A percentile compares a stretch with the other conserved stretches of the same genome.
Conservation (phyloP, 1,284 basidiomycete species). For the Rhodotorula sp. region DNA sequence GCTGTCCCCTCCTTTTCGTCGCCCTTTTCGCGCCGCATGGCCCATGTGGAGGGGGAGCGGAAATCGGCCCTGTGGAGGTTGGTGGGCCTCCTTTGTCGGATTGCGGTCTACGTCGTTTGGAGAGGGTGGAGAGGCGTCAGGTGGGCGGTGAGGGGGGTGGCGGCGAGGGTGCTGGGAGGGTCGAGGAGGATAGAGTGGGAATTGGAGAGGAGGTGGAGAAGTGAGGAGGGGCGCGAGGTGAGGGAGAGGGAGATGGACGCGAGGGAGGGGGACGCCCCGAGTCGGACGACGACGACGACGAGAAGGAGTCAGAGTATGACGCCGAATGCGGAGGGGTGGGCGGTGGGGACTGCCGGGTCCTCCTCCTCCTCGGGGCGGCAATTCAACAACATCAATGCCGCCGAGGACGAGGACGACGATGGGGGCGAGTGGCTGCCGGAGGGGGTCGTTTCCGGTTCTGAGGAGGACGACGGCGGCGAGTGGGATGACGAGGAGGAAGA, state of each 20-base stretch:
- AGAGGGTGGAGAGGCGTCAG: not conserved
- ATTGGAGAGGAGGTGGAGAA: not conserved
- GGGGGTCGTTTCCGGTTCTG: not conserved
- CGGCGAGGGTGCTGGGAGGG: not conserved
- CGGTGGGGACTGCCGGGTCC: not conserved
- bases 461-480: constrained; percentile 3
- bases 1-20: not conserved
- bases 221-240: not conserved
- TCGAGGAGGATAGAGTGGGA: constrained; percentile 9
- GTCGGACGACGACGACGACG: too few relatives aligned
- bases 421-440: not conserved
- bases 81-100: not conserved
- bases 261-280: not conserved
- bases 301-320: too few relatives aligned
- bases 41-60: constrained; percentile 9
- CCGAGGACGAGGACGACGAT: not conserved
- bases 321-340: not conserved
- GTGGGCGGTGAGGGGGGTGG: not conserved
- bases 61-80: constrained; percentile 5
- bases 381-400: too few relatives aligned
- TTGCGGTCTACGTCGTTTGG: not conserved
- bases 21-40: not conserved
- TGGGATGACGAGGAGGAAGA: constrained; percentile 11
- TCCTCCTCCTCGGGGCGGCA: too few relatives aligned
- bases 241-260: not conserved